Evolutionary conservation across 176 grass and related monocot genomes (phyloP).

Genomic region (Cenchrus fungigraminus): DNA sequence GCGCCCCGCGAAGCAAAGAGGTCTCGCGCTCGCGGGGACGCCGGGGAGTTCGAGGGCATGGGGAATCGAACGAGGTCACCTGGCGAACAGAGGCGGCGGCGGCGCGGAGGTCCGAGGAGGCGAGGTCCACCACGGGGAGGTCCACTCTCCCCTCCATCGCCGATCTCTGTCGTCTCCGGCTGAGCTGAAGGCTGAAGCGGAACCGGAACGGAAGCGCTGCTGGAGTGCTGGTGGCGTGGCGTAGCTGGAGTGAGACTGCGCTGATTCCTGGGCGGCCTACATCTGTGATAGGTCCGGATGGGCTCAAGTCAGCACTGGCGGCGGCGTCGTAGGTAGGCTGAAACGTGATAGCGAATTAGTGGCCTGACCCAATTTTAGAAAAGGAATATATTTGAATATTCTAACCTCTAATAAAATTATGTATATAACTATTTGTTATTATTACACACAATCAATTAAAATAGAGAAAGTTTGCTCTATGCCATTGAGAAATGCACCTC

Average conservation of each 20-base stretch:
- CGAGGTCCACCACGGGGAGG: conserved; percentile 74
- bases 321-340: no score
- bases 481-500: no score
- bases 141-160: conserved; percentile 31
- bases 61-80: conserved; percentile 24
- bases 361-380: no score
- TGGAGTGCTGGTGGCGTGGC: no score
- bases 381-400: no score
- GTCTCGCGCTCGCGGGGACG: not conserved
- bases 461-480: no score
- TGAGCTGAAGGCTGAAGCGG: not conserved
- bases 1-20: not conserved
- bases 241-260: not conserved
- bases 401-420: no score
- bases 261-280: no score
- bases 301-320: no score
- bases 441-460: no score
- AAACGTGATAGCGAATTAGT: no score
- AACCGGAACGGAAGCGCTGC: not conserved
- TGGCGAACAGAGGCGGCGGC: conserved; percentile 53
- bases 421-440: no score
- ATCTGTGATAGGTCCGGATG: not conserved
- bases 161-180: conserved; percentile 17
- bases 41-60: not conserved
- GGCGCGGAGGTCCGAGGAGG: conserved; percentile 55